A percentile compares a stretch with the other conserved stretches of the same genome.
These are phyloP conservation scores for Raffaelea ambrosiae DNA, from an alignment of 2,329 filamentous ascomycete species.

Conservation along the genomic window DNA sequence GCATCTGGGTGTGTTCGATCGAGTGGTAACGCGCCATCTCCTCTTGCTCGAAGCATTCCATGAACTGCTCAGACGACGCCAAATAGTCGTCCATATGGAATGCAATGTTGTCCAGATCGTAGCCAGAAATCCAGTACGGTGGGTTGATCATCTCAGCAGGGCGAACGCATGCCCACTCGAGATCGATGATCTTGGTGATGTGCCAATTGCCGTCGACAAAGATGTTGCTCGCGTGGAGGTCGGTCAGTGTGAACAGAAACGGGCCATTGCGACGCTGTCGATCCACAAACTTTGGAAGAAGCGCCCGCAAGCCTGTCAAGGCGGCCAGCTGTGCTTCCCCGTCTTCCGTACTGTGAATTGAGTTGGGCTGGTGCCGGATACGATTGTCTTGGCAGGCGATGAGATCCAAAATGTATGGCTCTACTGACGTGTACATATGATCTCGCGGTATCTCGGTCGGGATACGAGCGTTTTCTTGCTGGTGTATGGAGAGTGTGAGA, in stretches of 20 bases:
- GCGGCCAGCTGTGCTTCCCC: background rate
- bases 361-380: constrained; percentile 17
- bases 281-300: background rate
- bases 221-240: constrained; percentile 21
- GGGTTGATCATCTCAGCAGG: background rate
- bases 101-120: too few relatives aligned
- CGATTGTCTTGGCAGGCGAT: constrained; percentile 16
- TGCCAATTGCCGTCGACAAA: constrained; percentile 22
- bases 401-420: constrained; percentile 17
- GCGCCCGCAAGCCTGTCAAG: background rate
- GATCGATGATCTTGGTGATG: constrained; percentile 20
- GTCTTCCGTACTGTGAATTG: constrained; percentile 7
- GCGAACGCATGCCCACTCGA: constrained; percentile 16
- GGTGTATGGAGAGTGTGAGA: constrained; percentile 14
- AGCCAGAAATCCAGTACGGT: background rate
- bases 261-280: background rate
- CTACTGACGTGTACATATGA: constrained; percentile 20
- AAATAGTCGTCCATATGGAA: too few relatives aligned
- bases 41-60: too few relatives aligned
- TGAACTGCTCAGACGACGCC: too few relatives aligned
- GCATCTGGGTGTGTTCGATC: too few relatives aligned
- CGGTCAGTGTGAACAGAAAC: constrained; percentile 16
- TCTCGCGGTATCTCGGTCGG: constrained; percentile 18
- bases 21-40: too few relatives aligned
- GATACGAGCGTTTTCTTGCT: constrained; percentile 22